Conservation (phyloP, 1,284 basidiomycete genomes). For the Melampsora americana region DNA sequence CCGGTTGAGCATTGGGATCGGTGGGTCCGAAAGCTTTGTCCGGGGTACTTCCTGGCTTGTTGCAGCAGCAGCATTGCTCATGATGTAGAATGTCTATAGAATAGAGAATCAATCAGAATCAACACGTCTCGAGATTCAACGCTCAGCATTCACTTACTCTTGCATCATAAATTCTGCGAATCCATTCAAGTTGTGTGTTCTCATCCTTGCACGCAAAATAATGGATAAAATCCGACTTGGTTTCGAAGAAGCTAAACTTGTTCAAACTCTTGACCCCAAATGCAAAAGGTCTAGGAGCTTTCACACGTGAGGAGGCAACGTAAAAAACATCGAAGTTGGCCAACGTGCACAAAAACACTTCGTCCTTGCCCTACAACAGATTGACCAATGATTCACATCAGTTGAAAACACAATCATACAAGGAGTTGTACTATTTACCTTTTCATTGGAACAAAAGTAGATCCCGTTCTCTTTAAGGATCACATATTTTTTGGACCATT, state of each 20-base stretch:
- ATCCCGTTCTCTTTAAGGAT: constrained; percentile 27
- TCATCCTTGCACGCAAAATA: constrained; percentile 27
- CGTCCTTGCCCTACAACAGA: constrained; percentile 31
- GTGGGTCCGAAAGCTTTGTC: not conserved
- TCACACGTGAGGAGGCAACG: constrained; percentile 22
- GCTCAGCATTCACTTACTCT: constrained; percentile 17
- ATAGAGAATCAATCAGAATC: not conserved
- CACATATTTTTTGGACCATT: constrained; percentile 42
- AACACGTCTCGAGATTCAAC: not conserved
- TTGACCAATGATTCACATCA: not conserved
- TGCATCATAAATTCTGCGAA: constrained; percentile 43
- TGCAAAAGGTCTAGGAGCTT: constrained; percentile 27
- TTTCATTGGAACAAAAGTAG: constrained; percentile 37
- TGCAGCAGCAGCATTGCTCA: not conserved
- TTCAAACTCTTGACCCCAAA: constrained; percentile 42
- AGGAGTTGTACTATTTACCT: constrained; percentile 5
- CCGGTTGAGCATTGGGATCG: not conserved
- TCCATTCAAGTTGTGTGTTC: constrained; percentile 30
- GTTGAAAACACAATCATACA: not conserved
- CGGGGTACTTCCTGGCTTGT: not conserved
- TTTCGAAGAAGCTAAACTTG: constrained; percentile 41
- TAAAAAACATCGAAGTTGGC: constrained; percentile 38
- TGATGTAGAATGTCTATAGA: not conserved
- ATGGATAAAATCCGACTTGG: constrained; percentile 41
- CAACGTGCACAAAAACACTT: constrained; percentile 40